Evolutionary conservation across 768 basidiomycete genomes (phyloP).

Genomic region (Mycena belliarum): DNA sequence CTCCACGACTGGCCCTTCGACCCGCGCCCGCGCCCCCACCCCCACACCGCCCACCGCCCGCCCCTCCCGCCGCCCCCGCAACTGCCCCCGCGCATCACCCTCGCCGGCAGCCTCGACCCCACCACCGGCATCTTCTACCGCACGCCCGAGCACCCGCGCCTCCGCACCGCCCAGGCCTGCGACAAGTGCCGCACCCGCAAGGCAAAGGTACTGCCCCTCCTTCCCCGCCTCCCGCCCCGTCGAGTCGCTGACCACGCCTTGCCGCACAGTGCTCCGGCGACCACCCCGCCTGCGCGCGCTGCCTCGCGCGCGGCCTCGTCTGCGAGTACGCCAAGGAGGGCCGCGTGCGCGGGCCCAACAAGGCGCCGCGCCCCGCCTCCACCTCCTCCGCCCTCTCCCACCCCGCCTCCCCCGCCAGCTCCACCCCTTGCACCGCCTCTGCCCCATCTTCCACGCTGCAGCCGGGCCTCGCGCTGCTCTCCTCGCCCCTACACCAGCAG

Average conservation of each 20-base stretch:
- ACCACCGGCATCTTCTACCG: slow-evolving; percentile 67
- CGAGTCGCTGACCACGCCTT: too few relatives aligned
- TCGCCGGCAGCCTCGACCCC: slow-evolving; percentile 65
- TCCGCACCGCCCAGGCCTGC: slow-evolving; percentile 74
- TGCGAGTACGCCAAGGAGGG: slow-evolving; percentile 74
- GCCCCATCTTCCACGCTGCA: too few relatives aligned
- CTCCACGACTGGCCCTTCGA: too few relatives aligned
- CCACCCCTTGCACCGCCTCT: too few relatives aligned
- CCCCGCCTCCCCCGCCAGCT: slow-evolving; percentile 7
- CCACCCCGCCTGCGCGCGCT: slow-evolving; percentile 68
- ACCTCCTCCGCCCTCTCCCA: background rate
- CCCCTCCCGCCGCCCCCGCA: too few relatives aligned
- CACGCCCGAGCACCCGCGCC: slow-evolving; percentile 61
- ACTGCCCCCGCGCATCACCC: slow-evolving; percentile 29
- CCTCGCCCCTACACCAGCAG: too few relatives aligned
- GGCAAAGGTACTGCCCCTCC: slow-evolving; percentile 68
- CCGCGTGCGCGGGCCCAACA: slow-evolving; percentile 52
- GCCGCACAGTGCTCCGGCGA: slow-evolving; percentile 69
- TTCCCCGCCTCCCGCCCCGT: background rate
- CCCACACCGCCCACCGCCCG: too few relatives aligned
- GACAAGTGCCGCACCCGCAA: slow-evolving; percentile 73
- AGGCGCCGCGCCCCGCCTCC: background rate
- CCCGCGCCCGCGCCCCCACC: too few relatives aligned
- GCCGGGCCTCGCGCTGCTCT: too few relatives aligned
- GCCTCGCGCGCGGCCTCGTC: slow-evolving; percentile 52